phyloP scores from a whole-genome alignment of 805 yeast genomes.

The Candida sphagnicola region DNA sequence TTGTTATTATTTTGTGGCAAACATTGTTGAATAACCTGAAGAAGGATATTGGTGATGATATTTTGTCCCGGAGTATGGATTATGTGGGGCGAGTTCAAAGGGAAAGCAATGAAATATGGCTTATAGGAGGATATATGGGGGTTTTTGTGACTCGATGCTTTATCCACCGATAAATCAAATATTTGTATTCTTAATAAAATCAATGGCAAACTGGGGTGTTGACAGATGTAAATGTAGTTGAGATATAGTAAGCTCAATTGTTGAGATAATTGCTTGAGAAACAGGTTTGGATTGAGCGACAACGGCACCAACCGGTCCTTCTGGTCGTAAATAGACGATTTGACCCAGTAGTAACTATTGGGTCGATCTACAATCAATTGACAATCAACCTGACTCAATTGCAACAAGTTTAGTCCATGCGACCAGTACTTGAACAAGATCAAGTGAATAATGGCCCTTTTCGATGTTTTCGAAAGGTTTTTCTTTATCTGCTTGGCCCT shows the following conservation, averaged over 20 bases:
- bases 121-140: conserved; percentile 50
- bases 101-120: conserved; percentile 66
- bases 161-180: conserved; percentile 41
- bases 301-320: conserved; percentile 23
- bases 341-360: conserved; percentile 41
- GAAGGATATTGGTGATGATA: conserved; percentile 46
- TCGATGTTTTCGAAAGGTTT: conserved; percentile 16
- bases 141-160: conserved; percentile 12
- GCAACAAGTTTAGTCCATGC: conserved; percentile 57
- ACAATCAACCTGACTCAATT: conserved; percentile 68
- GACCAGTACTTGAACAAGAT: conserved; percentile 51
- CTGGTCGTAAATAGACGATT: conserved; percentile 42
- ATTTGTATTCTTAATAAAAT: conserved; percentile 63
- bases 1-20: conserved; percentile 43
- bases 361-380: conserved; percentile 62
- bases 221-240: conserved; percentile 62
- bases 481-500: conserved; percentile 12
- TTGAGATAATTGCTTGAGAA: conserved; percentile 44
- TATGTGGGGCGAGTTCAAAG: conserved; percentile 61
- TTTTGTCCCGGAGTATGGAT: conserved; percentile 50
- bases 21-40: conserved; percentile 58
- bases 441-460: conserved; percentile 36
- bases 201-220: conserved; percentile 61
- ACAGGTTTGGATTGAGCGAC: conserved; percentile 47
- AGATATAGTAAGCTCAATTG: conserved; percentile 50